Percentiles rank a stretch among this genome's conserved stretches.
Evolutionary conservation across 2,329 filamentous ascomycete species (phyloP).

Genomic region (Scedosporium dehoogii): DNA sequence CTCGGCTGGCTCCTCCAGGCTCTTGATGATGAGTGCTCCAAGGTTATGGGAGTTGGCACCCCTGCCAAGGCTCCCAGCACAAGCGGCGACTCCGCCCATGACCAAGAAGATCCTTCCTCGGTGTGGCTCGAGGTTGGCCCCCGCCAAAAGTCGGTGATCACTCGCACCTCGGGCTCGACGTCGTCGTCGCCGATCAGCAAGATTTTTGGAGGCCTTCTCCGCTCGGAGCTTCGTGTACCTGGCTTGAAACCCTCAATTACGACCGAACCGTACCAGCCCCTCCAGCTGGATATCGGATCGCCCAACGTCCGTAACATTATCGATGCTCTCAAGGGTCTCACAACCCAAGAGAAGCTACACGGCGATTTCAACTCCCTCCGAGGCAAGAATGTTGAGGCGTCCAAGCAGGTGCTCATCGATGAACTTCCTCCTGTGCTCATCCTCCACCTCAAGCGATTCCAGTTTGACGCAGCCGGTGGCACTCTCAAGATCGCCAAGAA

Average conservation of each 20-base stretch:
- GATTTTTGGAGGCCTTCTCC: conserved; percentile 85
- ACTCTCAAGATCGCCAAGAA: conserved; percentile 99
- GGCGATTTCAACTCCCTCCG: conserved; percentile 75
- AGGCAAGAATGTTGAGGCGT: conserved; percentile 66
- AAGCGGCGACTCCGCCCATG: conserved; percentile 16
- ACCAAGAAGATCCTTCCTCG: conserved; percentile 30
- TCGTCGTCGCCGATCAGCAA: conserved; percentile 78
- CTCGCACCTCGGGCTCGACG: conserved; percentile 70
- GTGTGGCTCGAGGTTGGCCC: conserved; percentile 94
- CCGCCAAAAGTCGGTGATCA: conserved; percentile 79
- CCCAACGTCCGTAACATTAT: conserved; percentile 81
- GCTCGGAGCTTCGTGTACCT: conserved; percentile 80
- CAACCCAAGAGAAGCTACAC: conserved; percentile 72
- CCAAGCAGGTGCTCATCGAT: conserved; percentile 93
- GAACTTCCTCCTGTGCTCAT: conserved; percentile 85
- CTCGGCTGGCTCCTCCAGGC: conserved; percentile 86
- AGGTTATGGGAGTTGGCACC: conserved; percentile 53
- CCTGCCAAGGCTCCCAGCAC: conserved; percentile 17
- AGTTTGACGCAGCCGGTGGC: conserved; percentile 79
- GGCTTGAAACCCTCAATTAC: conserved; percentile 87
- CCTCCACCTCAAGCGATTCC: conserved; percentile 92
- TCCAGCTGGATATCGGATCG: conserved; percentile 89
- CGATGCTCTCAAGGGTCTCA: conserved; percentile 79
- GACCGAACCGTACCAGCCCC: conserved; percentile 82
- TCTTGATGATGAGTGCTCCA: conserved; percentile 82